phyloP scores from a whole-genome alignment of 139 green algal genomes.

The Tetraselmis striata region DNA sequence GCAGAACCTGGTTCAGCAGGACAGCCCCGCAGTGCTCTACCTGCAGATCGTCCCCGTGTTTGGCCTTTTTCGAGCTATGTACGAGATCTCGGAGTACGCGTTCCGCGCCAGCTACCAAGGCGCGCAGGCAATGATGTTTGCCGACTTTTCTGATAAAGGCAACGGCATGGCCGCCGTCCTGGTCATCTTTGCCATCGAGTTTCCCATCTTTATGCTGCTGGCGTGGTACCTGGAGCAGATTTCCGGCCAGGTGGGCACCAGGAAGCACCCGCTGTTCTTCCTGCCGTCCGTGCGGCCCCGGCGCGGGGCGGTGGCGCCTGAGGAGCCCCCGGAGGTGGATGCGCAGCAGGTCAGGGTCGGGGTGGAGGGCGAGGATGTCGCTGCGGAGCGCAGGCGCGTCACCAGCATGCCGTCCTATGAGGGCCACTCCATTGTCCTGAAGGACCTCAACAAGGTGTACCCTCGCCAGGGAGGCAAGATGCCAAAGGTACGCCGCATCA shows the following conservation, averaged over 20 bases:
- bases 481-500: not conserved
- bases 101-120: conserved; percentile 39
- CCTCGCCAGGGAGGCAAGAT: not conserved
- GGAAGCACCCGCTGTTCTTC: conserved; percentile 32
- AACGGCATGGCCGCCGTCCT: conserved; percentile 59
- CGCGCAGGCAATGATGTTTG: conserved; percentile 50
- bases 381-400: conserved; percentile 16
- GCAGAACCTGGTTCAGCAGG: not conserved
- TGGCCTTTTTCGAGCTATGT: not conserved
- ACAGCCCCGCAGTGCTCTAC: not conserved
- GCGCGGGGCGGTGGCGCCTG: conserved; percentile 6
- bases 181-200: conserved; percentile 74
- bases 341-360: not conserved
- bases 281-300: conserved; percentile 9
- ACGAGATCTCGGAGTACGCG: conserved; percentile 38
- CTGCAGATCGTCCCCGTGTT: not conserved
- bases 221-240: conserved; percentile 65
- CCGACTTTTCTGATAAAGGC: conserved; percentile 47
- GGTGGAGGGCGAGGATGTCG: conserved; percentile 23
- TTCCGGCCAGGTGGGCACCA: not conserved
- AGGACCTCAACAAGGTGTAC: conserved; percentile 7
- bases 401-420: not conserved
- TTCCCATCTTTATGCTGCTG: conserved; percentile 59
- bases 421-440: not conserved
- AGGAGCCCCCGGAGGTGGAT: not conserved